Evolutionary conservation across 2,329 filamentous ascomycete species (phyloP), one percentile per base, ranked within the genome.

Genomic region (Neopestalotiopsis sp.): DNA sequence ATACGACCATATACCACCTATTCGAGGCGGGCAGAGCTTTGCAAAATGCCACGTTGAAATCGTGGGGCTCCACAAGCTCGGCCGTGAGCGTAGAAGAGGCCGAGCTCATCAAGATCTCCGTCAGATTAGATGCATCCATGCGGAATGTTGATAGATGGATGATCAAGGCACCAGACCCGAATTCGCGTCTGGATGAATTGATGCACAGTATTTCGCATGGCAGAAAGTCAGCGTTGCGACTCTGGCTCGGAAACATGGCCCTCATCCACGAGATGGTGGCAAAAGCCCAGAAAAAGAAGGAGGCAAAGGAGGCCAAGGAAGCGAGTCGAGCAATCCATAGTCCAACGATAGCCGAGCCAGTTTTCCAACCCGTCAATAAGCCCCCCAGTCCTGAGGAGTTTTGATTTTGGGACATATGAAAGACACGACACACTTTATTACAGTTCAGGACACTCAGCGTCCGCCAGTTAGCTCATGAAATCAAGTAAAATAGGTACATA

Each of bases 121-220:
- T 42, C 9, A 38, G 59, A 32, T 34, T 62, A 38, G 59, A 62
- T 38, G n/a, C 28, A 6, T 28, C 59, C 5, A 62, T 62, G 34
- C 59, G 59, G n/a, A 34, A 62, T n/a, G 17, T 62, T 17, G 59
- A 62, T 10, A 38, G 59, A 14, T 62, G 59, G 59, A 34, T 34
- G 5, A 40, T 34, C 32, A 24, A 62, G 6, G 20, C 13, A 20
- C 59, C 59, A 2, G 24, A 32, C 17, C 10, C 10, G 3, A 42
- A 34, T 13, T 12, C 59, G 0, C 24, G 32, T 13, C n/a, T 62
- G 17, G 34, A 62, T 14, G 59, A 28, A 13, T 13, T 62, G 32
- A 28, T 62, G n/a, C 59, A 62, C 34, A 24, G 30, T n/a, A 38
- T 62, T 9, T 10, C 32, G 12, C 14, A 42, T 24, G 59, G 24